Percentiles rank a stretch among this genome's conserved stretches.
phyloP scores from a whole-genome alignment of 2,329 filamentous ascomycete species.

The Xylaria sp. region DNA sequence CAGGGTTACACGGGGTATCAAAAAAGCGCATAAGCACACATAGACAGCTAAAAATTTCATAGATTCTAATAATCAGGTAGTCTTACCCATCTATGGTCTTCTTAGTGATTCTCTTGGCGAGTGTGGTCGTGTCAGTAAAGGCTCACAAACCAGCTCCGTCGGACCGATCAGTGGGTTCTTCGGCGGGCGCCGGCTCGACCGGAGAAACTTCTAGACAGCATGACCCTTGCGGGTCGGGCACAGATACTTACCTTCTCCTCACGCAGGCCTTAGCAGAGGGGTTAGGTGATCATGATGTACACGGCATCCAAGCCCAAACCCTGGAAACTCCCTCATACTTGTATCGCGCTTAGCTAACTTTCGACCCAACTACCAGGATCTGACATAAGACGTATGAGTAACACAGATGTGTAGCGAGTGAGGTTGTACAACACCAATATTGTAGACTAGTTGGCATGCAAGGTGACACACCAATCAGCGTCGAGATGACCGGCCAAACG shows the following conservation, averaged over 20 bases:
- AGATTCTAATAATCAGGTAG: constrained; percentile 20
- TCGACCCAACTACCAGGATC: constrained; percentile 23
- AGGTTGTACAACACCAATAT: neutral
- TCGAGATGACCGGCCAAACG: constrained; percentile 12
- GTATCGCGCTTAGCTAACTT: neutral
- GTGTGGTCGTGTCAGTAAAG: neutral
- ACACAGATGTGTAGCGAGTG: neutral
- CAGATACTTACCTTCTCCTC: neutral
- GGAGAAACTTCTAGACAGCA: constrained; percentile 26
- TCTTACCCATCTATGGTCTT: constrained; percentile 13
- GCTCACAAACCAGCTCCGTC: constrained; percentile 4
- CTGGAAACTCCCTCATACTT: neutral
- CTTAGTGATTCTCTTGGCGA: constrained; percentile 2
- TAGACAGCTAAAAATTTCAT: constrained; percentile 30
- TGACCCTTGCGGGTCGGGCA: constrained; percentile 30
- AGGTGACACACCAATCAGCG: constrained; percentile 23
- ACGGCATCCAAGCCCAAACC: constrained; percentile 4
- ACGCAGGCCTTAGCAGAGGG: neutral
- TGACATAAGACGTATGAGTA: neutral
- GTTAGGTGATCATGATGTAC: constrained; percentile 13
- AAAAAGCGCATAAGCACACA: constrained; percentile 17
- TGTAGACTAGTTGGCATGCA: neutral
- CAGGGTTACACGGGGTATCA: constrained; percentile 15
- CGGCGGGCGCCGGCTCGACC: constrained; percentile 2
- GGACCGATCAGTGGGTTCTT: neutral